Conservation (phyloP, 108 stramenopile genomes). For the Skeletonema marinoi region DNA sequence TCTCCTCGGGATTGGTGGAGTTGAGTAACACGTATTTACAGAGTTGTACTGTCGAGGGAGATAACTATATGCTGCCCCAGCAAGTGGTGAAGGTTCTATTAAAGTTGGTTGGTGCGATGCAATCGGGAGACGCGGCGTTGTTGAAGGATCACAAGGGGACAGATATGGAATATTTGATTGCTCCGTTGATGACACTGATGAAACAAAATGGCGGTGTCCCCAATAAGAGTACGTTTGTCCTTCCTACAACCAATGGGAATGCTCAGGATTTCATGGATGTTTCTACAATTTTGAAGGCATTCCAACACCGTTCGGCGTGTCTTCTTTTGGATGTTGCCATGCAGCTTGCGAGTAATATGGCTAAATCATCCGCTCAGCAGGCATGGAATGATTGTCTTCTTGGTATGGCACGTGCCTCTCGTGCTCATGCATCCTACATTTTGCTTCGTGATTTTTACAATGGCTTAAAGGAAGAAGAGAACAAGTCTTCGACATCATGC, state of each 20-base stretch:
- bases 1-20: slow-evolving; percentile 92
- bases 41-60: slow-evolving; percentile 92
- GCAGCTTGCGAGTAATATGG: slow-evolving; percentile 59
- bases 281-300: slow-evolving; percentile 54
- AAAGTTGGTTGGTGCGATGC: slow-evolving; percentile 74
- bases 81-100: slow-evolving; percentile 87
- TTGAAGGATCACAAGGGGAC: slow-evolving; percentile 37
- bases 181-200: slow-evolving; percentile 25
- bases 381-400: slow-evolving; percentile 88
- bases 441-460: slow-evolving; percentile 70
- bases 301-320: slow-evolving; percentile 77
- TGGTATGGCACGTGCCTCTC: slow-evolving; percentile 73
- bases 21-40: slow-evolving; percentile 89
- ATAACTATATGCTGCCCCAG: slow-evolving; percentile 93
- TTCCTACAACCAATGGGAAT: slow-evolving; percentile 8
- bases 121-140: slow-evolving; percentile 24
- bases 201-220: slow-evolving; percentile 5
- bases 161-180: slow-evolving; percentile 50
- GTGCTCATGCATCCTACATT: slow-evolving; percentile 79
- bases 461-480: slow-evolving; percentile 63
- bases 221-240: slow-evolving; percentile 37
- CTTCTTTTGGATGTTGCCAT: slow-evolving; percentile 67
- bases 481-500: slow-evolving; percentile 28
- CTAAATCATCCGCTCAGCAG: slow-evolving; percentile 49
- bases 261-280: slow-evolving; percentile 48